Percentiles rank a stretch among this genome's conserved stretches.
These are phyloP conservation scores for Sequoiadendron giganteum DNA, from an alignment of 75 land plant species.

Conservation along the genomic window DNA sequence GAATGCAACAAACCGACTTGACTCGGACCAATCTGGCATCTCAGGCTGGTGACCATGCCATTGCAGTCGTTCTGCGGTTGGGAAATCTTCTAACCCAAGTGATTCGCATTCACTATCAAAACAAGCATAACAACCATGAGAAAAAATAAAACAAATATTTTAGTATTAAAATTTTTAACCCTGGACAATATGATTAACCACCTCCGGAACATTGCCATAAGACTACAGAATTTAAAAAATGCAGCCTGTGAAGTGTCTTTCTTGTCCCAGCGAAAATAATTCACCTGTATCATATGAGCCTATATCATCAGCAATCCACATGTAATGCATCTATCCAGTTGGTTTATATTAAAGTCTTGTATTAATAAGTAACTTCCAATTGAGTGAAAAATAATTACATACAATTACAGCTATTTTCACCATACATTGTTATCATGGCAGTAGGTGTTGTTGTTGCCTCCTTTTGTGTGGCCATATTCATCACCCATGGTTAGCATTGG, in stretches of 20 bases:
- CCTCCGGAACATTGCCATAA: slow-evolving; percentile 78
- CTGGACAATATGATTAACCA: slow-evolving; percentile 14
- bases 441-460: slow-evolving; percentile 97
- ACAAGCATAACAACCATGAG: background rate
- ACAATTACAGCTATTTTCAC: background rate
- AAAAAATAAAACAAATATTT: background rate
- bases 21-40: slow-evolving; percentile 88
- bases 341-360: slow-evolving; percentile 3
- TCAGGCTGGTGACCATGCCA: slow-evolving; percentile 90
- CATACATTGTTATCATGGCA: slow-evolving; percentile 92
- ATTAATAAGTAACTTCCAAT: background rate
- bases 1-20: slow-evolving; percentile 96
- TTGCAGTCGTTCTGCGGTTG: slow-evolving; percentile 74
- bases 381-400: slow-evolving; percentile 1
- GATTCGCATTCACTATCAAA: slow-evolving; percentile 73
- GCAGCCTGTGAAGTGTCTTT: slow-evolving; percentile 54
- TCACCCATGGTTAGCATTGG: slow-evolving; percentile 99
- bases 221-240: slow-evolving; percentile 76
- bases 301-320: background rate
- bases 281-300: slow-evolving; percentile 48
- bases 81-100: slow-evolving; percentile 80
- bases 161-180: background rate
- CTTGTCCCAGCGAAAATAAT: slow-evolving; percentile 96
- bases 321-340: background rate
- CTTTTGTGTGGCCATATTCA: slow-evolving; percentile 98